Conservation (phyloP, 805 yeast genomes). For the Cyberlindnera nakhonratchasimensis region DNA sequence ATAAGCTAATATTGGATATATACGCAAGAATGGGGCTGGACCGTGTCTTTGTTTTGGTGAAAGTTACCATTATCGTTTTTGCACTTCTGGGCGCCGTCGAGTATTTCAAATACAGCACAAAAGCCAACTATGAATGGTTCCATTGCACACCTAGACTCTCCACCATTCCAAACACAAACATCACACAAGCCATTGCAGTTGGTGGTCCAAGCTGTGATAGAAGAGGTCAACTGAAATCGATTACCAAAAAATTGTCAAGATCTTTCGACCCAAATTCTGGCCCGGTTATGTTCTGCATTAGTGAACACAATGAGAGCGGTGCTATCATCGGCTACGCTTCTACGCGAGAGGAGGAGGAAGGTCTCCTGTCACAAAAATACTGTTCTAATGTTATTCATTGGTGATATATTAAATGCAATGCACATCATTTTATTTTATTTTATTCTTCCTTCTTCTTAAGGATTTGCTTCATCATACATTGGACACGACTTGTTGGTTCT, state of each 20-base stretch:
- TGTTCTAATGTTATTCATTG: conserved; percentile 29
- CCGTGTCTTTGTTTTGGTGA: conserved; percentile 25
- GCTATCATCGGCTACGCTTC: conserved; percentile 25
- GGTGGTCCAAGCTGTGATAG: conserved; percentile 45
- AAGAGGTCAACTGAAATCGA: conserved; percentile 39
- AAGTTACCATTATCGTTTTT: conserved; percentile 30
- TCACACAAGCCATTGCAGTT: conserved; percentile 32
- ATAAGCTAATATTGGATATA: too few species aligned
- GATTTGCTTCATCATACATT: conserved; percentile 54
- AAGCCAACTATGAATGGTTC: conserved; percentile 41
- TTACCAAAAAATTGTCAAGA: conserved; percentile 37
- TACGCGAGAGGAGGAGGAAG: conserved; percentile 19
- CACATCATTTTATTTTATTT: background rate
- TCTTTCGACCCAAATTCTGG: conserved; percentile 37
- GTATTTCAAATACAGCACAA: conserved; percentile 40
- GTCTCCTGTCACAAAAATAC: conserved; percentile 8
- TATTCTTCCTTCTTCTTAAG: conserved; percentile 3
- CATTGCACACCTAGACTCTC: conserved; percentile 38
- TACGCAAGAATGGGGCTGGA: background rate
- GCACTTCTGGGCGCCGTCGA: conserved; percentile 38
- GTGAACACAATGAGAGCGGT: conserved; percentile 28
- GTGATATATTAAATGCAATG: conserved; percentile 10
- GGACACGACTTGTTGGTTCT: conserved; percentile 90
- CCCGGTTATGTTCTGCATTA: conserved; percentile 35
- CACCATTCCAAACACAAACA: conserved; percentile 26